Evolutionary conservation across 2,329 filamentous ascomycete genomes (phyloP), one percentile per base, ranked within the genome.

Genomic region (Tolypocladium cylindrosporum): DNA sequence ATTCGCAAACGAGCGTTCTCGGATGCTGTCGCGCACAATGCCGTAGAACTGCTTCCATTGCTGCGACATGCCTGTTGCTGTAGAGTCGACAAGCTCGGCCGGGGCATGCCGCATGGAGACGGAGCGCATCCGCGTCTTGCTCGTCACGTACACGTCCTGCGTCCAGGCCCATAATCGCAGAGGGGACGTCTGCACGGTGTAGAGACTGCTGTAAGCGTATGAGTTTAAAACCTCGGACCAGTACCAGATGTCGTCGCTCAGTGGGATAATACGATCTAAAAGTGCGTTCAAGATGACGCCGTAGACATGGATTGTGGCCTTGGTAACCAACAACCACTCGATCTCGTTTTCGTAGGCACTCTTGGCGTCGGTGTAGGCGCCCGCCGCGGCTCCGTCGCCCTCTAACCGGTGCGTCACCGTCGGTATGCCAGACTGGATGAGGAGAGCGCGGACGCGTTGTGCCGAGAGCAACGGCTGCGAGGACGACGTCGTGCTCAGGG

Each of bases 161-260:
- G 83, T 77, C 83, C 88, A 91, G 3, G 78, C 75, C 84, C 86
- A 93, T 40, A 96, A 71, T 21, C 89, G 81, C 45, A 87, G 66
- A 0, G 94, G 94, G 0, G 88, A 90, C 0, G 87, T 96, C 71
- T 99, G 94, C 10, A 95, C 74, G 16, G 90, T 88, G 72, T 97
- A 97, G 4, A 97, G 70, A 39, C 85, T 87, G 62, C 89, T 92
- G 67, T 88, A 90, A 54, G 84, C 80, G 64, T 90, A 87, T 0
- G 90, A 95, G 11, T 84, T 83, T 37, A 96, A 75, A 2, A 97
- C 82, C 63, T 94, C 89, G 67, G 96, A 90, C 94, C 94, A 99
- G 71, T 97, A 97, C 85, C 88, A 92, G 31, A 96, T 87, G 64
- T 96, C 91, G 63, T 96, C 87, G 65, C 86, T 89, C 21, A 99